Conservation (phyloP, 148 eudicot genomes). For the Vaccinium macrocarpon region DNA sequence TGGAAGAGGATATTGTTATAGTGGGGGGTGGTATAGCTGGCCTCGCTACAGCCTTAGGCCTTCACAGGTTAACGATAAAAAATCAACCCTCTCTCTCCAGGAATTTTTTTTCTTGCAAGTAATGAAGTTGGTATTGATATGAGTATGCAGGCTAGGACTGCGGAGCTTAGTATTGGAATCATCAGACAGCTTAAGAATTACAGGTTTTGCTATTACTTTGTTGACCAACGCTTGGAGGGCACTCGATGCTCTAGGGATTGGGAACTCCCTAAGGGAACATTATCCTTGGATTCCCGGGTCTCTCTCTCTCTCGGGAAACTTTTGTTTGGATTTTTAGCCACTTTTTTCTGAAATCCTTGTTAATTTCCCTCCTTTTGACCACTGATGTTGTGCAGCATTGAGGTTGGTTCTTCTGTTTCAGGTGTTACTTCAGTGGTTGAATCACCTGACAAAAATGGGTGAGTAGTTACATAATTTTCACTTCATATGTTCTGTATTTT, state of each 20-base stretch:
- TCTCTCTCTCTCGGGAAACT: neutral
- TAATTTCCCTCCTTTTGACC: neutral
- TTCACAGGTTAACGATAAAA: slow-evolving; percentile 32
- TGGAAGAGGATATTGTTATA: slow-evolving; percentile 20
- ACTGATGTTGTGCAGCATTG: neutral
- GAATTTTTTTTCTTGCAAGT: neutral
- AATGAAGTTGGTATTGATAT: slow-evolving; percentile 13
- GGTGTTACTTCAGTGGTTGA: neutral
- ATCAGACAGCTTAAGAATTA: slow-evolving; percentile 35
- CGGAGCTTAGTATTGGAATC: slow-evolving; percentile 55
- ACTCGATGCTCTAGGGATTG: slow-evolving; percentile 42
- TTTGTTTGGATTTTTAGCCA: neutral
- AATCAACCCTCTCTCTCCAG: neutral
- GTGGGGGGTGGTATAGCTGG: slow-evolving; percentile 40
- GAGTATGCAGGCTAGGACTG: neutral
- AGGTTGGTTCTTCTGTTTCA: neutral
- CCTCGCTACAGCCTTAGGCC: slow-evolving; percentile 40
- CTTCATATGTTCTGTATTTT: neutral
- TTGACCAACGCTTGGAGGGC: slow-evolving; percentile 62
- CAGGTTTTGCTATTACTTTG: slow-evolving; percentile 40
- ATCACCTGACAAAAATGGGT: neutral
- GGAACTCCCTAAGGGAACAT: slow-evolving; percentile 26
- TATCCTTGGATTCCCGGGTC: slow-evolving; percentile 30
- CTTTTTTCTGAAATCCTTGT: neutral
- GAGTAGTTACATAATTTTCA: neutral